Evolutionary conservation across 2,329 filamentous ascomycete species (phyloP).

Genomic region (Zopfia rhizophila): DNA sequence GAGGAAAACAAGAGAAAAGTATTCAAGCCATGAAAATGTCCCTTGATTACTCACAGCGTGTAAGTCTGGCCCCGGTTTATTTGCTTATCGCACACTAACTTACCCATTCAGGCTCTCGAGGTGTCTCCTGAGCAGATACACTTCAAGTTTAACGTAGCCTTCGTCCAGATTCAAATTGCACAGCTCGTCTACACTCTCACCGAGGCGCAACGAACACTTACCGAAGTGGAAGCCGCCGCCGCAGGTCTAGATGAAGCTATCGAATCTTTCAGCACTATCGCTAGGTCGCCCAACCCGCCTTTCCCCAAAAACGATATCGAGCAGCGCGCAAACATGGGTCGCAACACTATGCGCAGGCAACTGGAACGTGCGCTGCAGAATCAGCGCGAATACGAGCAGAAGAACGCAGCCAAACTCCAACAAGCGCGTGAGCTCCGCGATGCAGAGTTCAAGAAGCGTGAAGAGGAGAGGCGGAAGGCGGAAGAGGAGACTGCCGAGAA

Average conservation of each 20-base stretch:
- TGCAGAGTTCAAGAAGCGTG: conserved; percentile 78
- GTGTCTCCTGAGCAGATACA: conserved; percentile 85
- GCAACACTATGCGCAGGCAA: conserved; percentile 93
- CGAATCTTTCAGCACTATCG: conserved; percentile 69
- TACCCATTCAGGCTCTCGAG: conserved; percentile 75
- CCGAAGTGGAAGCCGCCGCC: conserved; percentile 82
- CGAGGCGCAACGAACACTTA: conserved; percentile 79
- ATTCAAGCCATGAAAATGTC: conserved; percentile 71
- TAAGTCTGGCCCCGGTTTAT: too few species aligned
- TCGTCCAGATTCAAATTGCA: conserved; percentile 94
- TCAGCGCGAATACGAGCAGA: conserved; percentile 91
- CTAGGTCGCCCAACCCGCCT: conserved; percentile 74
- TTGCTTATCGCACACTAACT: conserved; percentile 15
- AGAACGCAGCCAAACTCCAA: conserved; percentile 87
- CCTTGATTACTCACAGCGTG: conserved; percentile 70
- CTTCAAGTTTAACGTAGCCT: conserved; percentile 97
- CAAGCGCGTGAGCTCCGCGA: conserved; percentile 84
- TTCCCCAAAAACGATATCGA: conserved; percentile 93
- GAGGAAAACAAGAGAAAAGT: conserved; percentile 75
- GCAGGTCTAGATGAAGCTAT: conserved; percentile 88
- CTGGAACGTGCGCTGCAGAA: conserved; percentile 84
- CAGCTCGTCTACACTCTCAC: conserved; percentile 78
- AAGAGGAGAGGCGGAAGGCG: conserved; percentile 76
- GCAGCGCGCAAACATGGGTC: conserved; percentile 95
- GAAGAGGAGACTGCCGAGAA: conserved; percentile 77